Evolutionary conservation across 108 stramenopile species (phyloP).

Genomic region (Pelagomonas calceolata): DNA sequence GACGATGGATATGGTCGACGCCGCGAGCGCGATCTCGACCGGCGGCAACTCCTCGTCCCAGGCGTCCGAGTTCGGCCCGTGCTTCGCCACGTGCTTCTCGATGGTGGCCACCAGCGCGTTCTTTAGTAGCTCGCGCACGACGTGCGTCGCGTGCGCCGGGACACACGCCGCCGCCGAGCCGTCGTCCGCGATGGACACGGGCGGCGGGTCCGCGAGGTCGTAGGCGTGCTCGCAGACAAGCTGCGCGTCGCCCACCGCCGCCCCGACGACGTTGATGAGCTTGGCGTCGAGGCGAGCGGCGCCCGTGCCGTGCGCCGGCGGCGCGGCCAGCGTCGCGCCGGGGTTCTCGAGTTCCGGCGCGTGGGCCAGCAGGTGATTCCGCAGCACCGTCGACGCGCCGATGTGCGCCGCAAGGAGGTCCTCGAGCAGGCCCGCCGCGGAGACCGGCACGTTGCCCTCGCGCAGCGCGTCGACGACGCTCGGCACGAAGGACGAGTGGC

Average conservation of each 20-base stretch:
- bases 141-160: neutral
- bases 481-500: neutral
- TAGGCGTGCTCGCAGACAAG: neutral
- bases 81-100: neutral
- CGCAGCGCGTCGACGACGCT: neutral
- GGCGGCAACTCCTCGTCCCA: neutral
- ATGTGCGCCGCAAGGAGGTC: neutral
- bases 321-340: neutral
- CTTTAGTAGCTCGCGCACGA: neutral
- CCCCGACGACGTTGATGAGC: neutral
- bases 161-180: neutral
- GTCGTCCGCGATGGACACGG: neutral
- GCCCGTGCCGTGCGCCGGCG: neutral
- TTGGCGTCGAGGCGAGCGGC: neutral
- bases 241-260: neutral
- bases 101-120: neutral
- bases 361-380: neutral
- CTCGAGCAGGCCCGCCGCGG: neutral
- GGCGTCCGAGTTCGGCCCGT: neutral
- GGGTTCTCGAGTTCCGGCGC: neutral
- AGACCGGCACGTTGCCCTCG: neutral
- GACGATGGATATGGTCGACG: neutral
- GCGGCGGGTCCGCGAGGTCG: neutral
- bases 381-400: neutral
- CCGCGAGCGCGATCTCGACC: neutral